Conservation (phyloP, 768 basidiomycete genomes). For the Naganishia vishniacii region DNA sequence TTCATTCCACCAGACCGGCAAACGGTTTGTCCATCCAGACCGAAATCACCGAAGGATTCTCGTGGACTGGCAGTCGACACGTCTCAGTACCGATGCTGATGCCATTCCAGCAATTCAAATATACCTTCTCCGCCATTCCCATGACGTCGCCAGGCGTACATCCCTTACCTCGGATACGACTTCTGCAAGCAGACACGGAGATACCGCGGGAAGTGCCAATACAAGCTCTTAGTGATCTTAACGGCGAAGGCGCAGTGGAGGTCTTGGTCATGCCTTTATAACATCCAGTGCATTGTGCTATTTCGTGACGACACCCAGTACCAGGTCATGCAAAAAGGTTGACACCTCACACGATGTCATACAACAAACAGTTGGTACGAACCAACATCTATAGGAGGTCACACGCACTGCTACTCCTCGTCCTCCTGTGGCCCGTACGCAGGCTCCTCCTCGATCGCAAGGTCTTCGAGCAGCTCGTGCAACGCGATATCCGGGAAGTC, state of each 20-base stretch:
- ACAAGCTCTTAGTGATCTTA: not conserved
- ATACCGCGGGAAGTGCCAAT: slow-evolving; percentile 4
- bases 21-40: slow-evolving; percentile 2
- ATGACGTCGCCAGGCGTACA: slow-evolving; percentile 2
- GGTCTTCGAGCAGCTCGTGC: slow-evolving; percentile 81
- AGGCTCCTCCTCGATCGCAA: slow-evolving; percentile 44
- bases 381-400: not conserved
- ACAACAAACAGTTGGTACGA: slow-evolving; percentile 10
- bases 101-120: slow-evolving; percentile 13
- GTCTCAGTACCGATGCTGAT: not conserved
- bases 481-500: slow-evolving; percentile 85
- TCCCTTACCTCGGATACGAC: not conserved
- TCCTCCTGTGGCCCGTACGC: slow-evolving; percentile 4
- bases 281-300: too few relatives aligned
- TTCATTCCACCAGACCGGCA: slow-evolving; percentile 6
- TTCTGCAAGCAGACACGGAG: slow-evolving; percentile 2
- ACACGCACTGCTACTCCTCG: not conserved
- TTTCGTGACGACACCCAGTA: too few relatives aligned
- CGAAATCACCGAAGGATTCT: slow-evolving; percentile 8
- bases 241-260: slow-evolving; percentile 6
- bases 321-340: not conserved
- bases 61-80: slow-evolving; percentile 15
- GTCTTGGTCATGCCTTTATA: slow-evolving; percentile 4
- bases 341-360: not conserved
- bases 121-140: slow-evolving; percentile 15